phyloP scores from a whole-genome alignment of 331 rosid species.

The Stylosanthes scabra region DNA sequence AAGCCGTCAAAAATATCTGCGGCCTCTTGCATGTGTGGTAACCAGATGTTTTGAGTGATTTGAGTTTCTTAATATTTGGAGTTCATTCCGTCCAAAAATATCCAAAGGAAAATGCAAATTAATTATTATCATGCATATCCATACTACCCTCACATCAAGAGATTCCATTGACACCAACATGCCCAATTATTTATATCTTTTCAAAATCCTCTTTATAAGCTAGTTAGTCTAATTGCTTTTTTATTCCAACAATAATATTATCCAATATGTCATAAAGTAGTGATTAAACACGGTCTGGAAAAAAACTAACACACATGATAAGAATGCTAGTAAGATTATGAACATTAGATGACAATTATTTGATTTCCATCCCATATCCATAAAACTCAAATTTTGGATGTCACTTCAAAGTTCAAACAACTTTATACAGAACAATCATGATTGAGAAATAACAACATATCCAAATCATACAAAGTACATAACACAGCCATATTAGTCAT shows the following conservation, averaged over 20 bases:
- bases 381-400: conserved; percentile 1
- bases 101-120: background rate
- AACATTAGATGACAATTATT: background rate
- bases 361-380: background rate
- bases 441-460: background rate
- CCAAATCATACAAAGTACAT: conserved; percentile 13
- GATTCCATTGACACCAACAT: background rate
- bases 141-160: background rate
- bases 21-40: background rate
- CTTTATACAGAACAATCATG: conserved; percentile 5
- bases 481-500: background rate
- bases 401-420: conserved; percentile 13
- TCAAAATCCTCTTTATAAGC: too few relatives aligned
- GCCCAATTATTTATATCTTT: too few relatives aligned
- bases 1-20: conserved; percentile 26
- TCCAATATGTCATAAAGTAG: background rate
- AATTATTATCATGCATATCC: background rate
- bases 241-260: too few relatives aligned
- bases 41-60: background rate
- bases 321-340: background rate
- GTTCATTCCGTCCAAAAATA: background rate
- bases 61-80: background rate
- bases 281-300: background rate
- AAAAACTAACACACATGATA: background rate
- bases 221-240: too few relatives aligned